Base-by-base conservation (phyloP, 345 rosid species). In the Angophora floribunda region DNA sequence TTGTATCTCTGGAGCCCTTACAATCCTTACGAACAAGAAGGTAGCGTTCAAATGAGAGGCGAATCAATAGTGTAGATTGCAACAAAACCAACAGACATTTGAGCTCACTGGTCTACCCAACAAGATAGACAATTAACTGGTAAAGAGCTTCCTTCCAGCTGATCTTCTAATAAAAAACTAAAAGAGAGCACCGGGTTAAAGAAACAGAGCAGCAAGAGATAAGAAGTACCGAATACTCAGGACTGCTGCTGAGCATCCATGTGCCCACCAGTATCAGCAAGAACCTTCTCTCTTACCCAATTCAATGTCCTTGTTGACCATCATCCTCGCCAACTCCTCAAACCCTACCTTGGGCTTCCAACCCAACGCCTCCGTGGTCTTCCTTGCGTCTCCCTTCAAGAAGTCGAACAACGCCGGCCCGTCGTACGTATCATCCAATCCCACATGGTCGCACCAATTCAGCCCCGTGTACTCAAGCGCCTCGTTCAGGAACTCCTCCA, bases 211-310 rank as follows among this genome's bases (percentile, higher is more conserved):
- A 61, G 32, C 67, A 26, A 61, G 67, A 61, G 67, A 61, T 61
- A 36, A n/a, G 36, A 63, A 63, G 75, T 63, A n/a, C 32, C 41
- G 36, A 63, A 14, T 7, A 3, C 75, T 85, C 87, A 88, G 28
- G 95, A 97, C 89, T 97, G 98, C 86, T 96, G 98, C 91, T 95
- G 94, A 30, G 99, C 94, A 92, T 94, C 98, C 89, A 94, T 92
- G 79, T 89, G 92, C 8, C 99, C 99, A 63, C 99, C 99, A 53
- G 99, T 97, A 91, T 97, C 99, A 4, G 95, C 98, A 55, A 97
- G 98, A 87, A 95, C 97, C 91, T 93, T 94, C 97, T 96, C 98
- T 94, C 91, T 95, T 97, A 36, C 97, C 98, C 82, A 94, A 32
- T 89, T 95, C 98, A 13, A 97, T 57, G 85, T 95, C 98, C 91